Evolutionary conservation across 2,329 filamentous ascomycete species (phyloP), one percentile per base, ranked within the genome.

Genomic region (Venturia asperata): DNA sequence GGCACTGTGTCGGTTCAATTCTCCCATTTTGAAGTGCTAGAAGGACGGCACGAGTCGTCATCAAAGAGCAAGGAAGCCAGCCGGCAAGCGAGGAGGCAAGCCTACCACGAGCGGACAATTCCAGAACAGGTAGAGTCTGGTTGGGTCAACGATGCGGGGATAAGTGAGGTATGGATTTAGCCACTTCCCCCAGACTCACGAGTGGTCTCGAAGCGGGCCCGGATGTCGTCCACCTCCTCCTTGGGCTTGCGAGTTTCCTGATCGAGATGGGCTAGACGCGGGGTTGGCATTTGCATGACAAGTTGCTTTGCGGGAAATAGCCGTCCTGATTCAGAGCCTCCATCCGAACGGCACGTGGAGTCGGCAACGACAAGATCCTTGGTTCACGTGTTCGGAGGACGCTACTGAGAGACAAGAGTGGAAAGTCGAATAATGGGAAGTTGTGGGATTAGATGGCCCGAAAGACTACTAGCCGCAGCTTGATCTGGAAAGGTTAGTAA

Each of bases 251-350:
- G 27, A n/a, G 2, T 21, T 58, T 37, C 30, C 52, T n/a, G 52
- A 58, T n/a, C 37, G 11, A 37, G 30, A n/a, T 58, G 37, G 52
- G 11, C 15, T 37, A n/a, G 13, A 52, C 47, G 47, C 47, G 47
- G 47, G 47, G 24, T 30, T 27, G 47, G 10, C 42, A 45, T 27
- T 21, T 58, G 52, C 52, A 58, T 58, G 52, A 58, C 52, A 58
- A n/a, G 52, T 21, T 19, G 19, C 15, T 15, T 37, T 58, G 52
- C 52, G 52, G 52, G 52, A 37, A 58, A 24, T 19, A 37, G 52
- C 52, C 30, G 30, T 19, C 37, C 3, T 30, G 52, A 58, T 10
- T 58, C 52, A 37, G 52, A 58, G 52, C 30, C 30, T 37, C 30
- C 52, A 58, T 58, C 11, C 11, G 21, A 5, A 5, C 52, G 27